A percentile compares a stretch with the other conserved stretches of the same genome.
These are phyloP conservation scores for Fusarium cicatricum DNA, from an alignment of 2,329 filamentous ascomycete species.

Conservation along the genomic window DNA sequence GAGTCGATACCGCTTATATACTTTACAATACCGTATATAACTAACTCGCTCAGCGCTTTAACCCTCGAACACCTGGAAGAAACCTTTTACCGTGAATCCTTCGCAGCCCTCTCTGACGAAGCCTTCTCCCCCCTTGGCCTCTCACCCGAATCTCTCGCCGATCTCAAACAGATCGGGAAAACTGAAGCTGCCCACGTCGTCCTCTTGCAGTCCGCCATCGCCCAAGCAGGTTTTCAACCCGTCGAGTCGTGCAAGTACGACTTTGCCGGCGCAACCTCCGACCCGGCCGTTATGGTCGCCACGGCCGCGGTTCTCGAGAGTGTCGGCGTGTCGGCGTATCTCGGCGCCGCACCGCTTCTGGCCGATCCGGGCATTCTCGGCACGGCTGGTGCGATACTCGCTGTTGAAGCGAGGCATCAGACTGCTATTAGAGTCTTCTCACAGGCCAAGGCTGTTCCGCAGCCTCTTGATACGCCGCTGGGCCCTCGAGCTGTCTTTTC, in stretches of 20 bases:
- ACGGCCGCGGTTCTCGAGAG: slow-evolving; percentile 76
- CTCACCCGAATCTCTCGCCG: slow-evolving; percentile 44
- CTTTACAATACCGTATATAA: not conserved
- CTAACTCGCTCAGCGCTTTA: slow-evolving; percentile 56
- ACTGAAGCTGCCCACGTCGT: slow-evolving; percentile 63
- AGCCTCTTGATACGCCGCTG: slow-evolving; percentile 75
- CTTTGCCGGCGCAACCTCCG: slow-evolving; percentile 76
- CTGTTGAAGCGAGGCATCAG: slow-evolving; percentile 77
- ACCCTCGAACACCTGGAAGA: slow-evolving; percentile 80
- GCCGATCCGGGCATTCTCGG: slow-evolving; percentile 66
- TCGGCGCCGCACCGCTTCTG: slow-evolving; percentile 74
- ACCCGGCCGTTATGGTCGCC: slow-evolving; percentile 71
- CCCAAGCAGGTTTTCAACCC: slow-evolving; percentile 68
- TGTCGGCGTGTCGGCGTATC: slow-evolving; percentile 76
- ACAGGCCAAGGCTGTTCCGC: slow-evolving; percentile 66
- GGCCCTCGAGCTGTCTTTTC: slow-evolving; percentile 75
- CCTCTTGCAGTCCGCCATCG: slow-evolving; percentile 53
- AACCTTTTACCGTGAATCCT: slow-evolving; percentile 75
- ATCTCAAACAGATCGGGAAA: slow-evolving; percentile 67
- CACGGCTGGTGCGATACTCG: slow-evolving; percentile 74
- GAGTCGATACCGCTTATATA: slow-evolving; percentile 40
- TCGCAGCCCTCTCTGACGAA: slow-evolving; percentile 69
- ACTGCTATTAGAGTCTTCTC: slow-evolving; percentile 72
- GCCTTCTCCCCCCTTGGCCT: slow-evolving; percentile 67
- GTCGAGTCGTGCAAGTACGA: slow-evolving; percentile 76